phyloP scores from a whole-genome alignment of 2,329 filamentous ascomycete genomes.

The Epichloe gansuensis region DNA sequence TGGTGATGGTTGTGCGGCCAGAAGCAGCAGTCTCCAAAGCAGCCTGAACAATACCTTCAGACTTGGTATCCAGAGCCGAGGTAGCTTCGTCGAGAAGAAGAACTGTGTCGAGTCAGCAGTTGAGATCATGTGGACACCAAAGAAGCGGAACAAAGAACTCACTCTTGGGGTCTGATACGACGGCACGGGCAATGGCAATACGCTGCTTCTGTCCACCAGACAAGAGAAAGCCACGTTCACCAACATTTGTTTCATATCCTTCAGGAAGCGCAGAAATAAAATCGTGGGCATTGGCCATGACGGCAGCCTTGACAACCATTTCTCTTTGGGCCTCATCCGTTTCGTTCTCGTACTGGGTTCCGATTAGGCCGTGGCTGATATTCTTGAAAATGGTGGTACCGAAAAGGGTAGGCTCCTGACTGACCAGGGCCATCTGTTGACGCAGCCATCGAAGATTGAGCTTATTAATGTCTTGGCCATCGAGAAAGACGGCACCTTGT shows the following conservation, averaged over 20 bases:
- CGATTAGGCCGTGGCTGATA: conserved; percentile 81
- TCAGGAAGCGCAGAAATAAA: conserved; percentile 76
- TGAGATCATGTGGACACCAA: neutral
- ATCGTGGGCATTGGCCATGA: conserved; percentile 87
- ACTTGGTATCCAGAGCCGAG: conserved; percentile 84
- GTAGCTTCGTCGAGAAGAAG: conserved; percentile 92
- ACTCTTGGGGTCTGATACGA: conserved; percentile 80
- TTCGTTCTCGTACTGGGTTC: conserved; percentile 58
- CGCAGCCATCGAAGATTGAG: conserved; percentile 85
- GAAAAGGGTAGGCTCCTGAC: conserved; percentile 86
- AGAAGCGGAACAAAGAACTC: conserved; percentile 11
- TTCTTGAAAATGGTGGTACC: conserved; percentile 81
- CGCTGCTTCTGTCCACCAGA: conserved; percentile 95
- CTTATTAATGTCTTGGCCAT: conserved; percentile 67
- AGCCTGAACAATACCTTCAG: conserved; percentile 86
- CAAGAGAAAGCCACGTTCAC: conserved; percentile 81
- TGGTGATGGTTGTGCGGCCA: conserved; percentile 87
- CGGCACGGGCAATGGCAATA: conserved; percentile 82
- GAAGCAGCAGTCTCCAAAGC: conserved; percentile 76
- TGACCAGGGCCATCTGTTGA: conserved; percentile 83
- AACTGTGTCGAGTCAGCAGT: conserved; percentile 28
- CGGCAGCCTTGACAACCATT: conserved; percentile 67
- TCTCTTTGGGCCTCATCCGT: conserved; percentile 54
- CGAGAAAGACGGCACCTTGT: conserved; percentile 62
- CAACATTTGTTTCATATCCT: conserved; percentile 88